Conservation (phyloP, 495 filamentous ascomycete species). For the Trypethelium eluteriae region DNA sequence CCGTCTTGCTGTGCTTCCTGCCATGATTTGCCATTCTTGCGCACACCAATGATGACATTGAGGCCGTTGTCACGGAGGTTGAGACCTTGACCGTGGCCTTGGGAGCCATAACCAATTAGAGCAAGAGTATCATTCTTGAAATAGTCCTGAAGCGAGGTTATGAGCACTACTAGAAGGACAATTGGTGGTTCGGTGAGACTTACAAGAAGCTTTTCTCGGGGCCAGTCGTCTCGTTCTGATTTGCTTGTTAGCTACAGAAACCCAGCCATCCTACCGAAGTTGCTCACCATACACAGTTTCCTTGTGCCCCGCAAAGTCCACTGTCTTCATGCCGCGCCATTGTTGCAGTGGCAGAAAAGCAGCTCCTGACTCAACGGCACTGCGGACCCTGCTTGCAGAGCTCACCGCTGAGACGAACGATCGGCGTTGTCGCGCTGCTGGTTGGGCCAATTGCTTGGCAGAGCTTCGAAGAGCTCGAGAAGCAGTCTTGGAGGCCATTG, state of each 20-base stretch:
- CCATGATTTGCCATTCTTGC: slow-evolving; percentile 97
- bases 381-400: slow-evolving; percentile 39
- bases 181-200: slow-evolving; percentile 34
- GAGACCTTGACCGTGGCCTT: slow-evolving; percentile 96
- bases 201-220: slow-evolving; percentile 89
- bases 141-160: slow-evolving; percentile 58
- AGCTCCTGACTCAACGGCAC: slow-evolving; percentile 44
- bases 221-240: slow-evolving; percentile 94
- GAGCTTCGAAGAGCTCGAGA: slow-evolving; percentile 71
- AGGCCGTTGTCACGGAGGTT: slow-evolving; percentile 99
- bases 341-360: slow-evolving; percentile 54
- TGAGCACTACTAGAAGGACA: background rate
- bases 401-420: slow-evolving; percentile 62
- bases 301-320: slow-evolving; percentile 88
- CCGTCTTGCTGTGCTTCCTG: slow-evolving; percentile 94
- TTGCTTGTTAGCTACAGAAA: slow-evolving; percentile 21
- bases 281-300: slow-evolving; percentile 82
- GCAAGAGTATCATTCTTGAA: slow-evolving; percentile 99
- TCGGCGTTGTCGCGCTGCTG: slow-evolving; percentile 56
- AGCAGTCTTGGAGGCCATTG: slow-evolving; percentile 82
- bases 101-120: slow-evolving; percentile 97
- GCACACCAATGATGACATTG: slow-evolving; percentile 96
- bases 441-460: slow-evolving; percentile 52
- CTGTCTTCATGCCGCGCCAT: slow-evolving; percentile 70
- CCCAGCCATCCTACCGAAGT: background rate